Conservation (phyloP, 164 flowering plant species). For the Cinnamomum micranthum region DNA sequence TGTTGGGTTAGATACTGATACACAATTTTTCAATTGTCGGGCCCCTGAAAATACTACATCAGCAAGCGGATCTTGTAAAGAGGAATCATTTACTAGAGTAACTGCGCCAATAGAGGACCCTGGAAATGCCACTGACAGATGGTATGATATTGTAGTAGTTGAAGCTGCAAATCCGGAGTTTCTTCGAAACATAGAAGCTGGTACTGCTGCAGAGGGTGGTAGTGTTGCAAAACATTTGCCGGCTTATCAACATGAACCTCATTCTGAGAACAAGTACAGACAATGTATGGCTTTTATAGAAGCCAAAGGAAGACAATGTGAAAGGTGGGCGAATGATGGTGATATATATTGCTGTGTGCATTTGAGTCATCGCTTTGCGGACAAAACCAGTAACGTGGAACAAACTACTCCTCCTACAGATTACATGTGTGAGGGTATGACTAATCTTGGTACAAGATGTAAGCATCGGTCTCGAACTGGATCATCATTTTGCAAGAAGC, state of each 20-base stretch:
- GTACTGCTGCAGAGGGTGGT: constrained; percentile 31
- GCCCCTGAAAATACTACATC: constrained; percentile 24
- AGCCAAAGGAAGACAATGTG: constrained; percentile 93
- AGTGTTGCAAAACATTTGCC: constrained; percentile 27
- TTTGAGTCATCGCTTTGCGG: constrained; percentile 55
- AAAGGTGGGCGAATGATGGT: constrained; percentile 93
- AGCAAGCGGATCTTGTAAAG: constrained; percentile 26
- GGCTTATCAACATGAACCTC: constrained; percentile 9
- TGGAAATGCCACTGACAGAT: constrained; percentile 30
- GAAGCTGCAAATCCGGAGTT: constrained; percentile 42
- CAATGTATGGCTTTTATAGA: constrained; percentile 89
- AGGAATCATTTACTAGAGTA: constrained; percentile 21
- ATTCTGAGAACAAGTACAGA: constrained; percentile 42
- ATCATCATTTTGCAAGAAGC: constrained; percentile 82
- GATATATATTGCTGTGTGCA: constrained; percentile 94
- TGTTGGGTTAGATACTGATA: constrained; percentile 37
- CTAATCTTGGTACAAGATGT: constrained; percentile 82
- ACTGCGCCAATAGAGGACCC: constrained; percentile 21
- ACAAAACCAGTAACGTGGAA: constrained; percentile 45
- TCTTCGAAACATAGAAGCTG: constrained; percentile 27
- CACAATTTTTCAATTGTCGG: constrained; percentile 36
- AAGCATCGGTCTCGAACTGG: constrained; percentile 81
- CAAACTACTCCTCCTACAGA: constrained; percentile 32
- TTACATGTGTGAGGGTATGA: constrained; percentile 82
- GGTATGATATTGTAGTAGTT: constrained; percentile 62